phyloP scores from a whole-genome alignment of 2,329 filamentous ascomycete species.

The Emydomyces testavorans region DNA sequence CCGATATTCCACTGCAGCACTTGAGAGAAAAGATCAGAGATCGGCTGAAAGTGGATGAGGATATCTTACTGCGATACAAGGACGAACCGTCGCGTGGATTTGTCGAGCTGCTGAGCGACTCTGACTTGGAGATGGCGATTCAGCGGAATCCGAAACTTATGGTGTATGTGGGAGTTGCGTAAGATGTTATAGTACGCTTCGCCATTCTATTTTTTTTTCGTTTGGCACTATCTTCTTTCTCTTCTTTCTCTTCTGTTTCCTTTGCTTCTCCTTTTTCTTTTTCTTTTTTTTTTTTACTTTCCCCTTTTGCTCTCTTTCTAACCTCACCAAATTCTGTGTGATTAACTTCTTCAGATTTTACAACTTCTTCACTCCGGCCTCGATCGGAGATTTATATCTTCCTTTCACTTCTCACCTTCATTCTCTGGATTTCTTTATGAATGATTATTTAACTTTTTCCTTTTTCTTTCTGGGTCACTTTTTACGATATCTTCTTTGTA shows the following conservation, averaged over 20 bases:
- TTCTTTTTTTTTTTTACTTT: background rate
- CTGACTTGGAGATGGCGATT: conserved; percentile 69
- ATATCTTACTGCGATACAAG: conserved; percentile 70
- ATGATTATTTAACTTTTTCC: no score
- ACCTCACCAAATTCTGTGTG: no score
- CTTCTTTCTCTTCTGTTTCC: background rate
- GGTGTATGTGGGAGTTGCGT: conserved; percentile 46
- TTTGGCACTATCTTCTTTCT: background rate
- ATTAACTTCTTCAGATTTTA: no score
- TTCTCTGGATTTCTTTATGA: no score
- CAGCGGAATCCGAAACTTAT: conserved; percentile 79
- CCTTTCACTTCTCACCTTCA: no score
- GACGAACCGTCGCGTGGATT: conserved; percentile 70
- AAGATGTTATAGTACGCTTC: background rate
- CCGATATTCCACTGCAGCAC: conserved; percentile 64
- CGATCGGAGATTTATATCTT: no score
- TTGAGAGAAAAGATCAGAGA: conserved; percentile 77
- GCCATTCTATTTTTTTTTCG: background rate
- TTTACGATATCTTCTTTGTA: no score
- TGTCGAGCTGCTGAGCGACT: conserved; percentile 62
- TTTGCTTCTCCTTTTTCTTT: background rate
- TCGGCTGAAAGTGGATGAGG: conserved; percentile 65
- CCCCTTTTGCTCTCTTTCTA: no score
- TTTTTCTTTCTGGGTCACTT: no score
- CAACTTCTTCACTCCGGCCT: no score